A percentile compares a stretch with the other conserved stretches of the same genome.
phyloP scores from a whole-genome alignment of 2,329 filamentous ascomycete species.

The Moelleriella libera region DNA sequence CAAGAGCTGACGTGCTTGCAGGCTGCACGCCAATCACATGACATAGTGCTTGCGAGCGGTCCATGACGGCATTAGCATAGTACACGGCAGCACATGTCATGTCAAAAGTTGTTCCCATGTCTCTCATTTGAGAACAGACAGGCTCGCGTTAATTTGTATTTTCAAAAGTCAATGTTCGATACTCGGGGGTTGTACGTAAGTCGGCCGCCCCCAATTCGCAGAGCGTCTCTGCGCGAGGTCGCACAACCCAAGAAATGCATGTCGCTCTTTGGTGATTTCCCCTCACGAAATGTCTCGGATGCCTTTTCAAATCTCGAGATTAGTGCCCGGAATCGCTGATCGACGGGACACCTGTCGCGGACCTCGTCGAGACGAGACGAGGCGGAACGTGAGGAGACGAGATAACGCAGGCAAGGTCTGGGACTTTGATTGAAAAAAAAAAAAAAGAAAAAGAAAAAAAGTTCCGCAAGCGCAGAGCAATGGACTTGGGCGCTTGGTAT shows the following conservation, averaged over 20 bases:
- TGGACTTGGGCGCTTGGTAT: too few relatives aligned
- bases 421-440: not conserved
- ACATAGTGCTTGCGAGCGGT: not conserved
- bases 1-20: not conserved
- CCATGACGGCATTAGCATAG: not conserved
- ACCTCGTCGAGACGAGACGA: not conserved
- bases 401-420: not conserved
- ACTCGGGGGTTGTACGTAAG: too few relatives aligned
- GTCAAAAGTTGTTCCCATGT: not conserved
- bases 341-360: not conserved
- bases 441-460: not conserved
- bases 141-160: not conserved
- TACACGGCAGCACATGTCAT: not conserved
- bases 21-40: not conserved
- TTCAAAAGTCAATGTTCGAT: too few relatives aligned
- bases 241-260: too few relatives aligned
- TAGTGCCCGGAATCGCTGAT: not conserved
- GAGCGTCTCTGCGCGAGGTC: too few relatives aligned
- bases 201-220: too few relatives aligned
- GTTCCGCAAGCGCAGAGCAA: not conserved
- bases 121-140: not conserved
- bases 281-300: not conserved
- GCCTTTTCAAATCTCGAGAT: not conserved
- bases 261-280: too few relatives aligned
- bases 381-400: not conserved